These are phyloP conservation scores for Cyberlindnera xylosilytica DNA, from an alignment of 805 yeast species.

Conservation along the genomic window DNA sequence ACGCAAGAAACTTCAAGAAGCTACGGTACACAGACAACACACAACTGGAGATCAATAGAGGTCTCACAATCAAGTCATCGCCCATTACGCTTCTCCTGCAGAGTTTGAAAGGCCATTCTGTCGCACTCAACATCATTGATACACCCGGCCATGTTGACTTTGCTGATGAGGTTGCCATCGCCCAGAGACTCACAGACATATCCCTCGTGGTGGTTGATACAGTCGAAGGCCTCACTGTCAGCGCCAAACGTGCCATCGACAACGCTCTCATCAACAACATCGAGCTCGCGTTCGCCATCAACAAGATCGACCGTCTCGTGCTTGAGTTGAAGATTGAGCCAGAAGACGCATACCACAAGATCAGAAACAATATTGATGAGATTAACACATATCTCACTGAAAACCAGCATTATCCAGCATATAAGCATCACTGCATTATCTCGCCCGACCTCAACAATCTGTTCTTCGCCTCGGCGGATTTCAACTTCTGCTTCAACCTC, in stretches of 20 bases:
- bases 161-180: slow-evolving; percentile 64
- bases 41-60: slow-evolving; percentile 65
- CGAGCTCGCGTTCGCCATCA: slow-evolving; percentile 60
- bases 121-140: slow-evolving; percentile 65
- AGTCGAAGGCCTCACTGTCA: slow-evolving; percentile 75
- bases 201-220: slow-evolving; percentile 73
- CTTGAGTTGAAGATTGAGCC: slow-evolving; percentile 78
- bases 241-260: slow-evolving; percentile 49
- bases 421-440: slow-evolving; percentile 25
- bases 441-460: slow-evolving; percentile 70
- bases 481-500: slow-evolving; percentile 64
- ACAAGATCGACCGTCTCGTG: slow-evolving; percentile 83
- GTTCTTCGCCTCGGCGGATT: slow-evolving; percentile 65
- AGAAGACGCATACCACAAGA: slow-evolving; percentile 65
- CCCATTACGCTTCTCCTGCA: slow-evolving; percentile 60
- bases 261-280: slow-evolving; percentile 48
- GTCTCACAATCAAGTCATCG: slow-evolving; percentile 60
- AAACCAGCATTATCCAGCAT: slow-evolving; percentile 27
- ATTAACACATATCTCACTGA: slow-evolving; percentile 52
- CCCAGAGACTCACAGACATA: slow-evolving; percentile 60
- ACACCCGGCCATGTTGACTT: slow-evolving; percentile 93
- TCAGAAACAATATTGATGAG: slow-evolving; percentile 56
- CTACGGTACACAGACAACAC: slow-evolving; percentile 73
- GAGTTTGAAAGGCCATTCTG: slow-evolving; percentile 51
- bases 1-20: slow-evolving; percentile 47